Evolutionary conservation across 306 rosid genomes (phyloP), one percentile per base, ranked within the genome.

Genomic region (Canavalia gladiata): DNA sequence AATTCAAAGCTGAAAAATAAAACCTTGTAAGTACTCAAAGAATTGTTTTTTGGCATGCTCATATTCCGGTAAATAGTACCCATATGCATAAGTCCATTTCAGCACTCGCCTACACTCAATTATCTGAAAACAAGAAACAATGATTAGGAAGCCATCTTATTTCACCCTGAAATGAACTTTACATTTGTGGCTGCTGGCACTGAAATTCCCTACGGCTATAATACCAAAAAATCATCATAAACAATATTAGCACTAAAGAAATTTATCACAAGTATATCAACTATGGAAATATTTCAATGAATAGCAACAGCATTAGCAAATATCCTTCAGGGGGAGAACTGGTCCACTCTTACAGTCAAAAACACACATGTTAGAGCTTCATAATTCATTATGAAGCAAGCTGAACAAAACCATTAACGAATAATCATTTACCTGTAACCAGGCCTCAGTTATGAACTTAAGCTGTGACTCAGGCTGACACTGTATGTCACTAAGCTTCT

Each of bases 391-490:
- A 50, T 45, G 75, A 47, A 82, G 55, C 25, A 68, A 63, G 74
- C 28, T 7, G 29, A 37, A 80, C 65, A 72, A 70, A 63, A 13
- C 74, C 74, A 55, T 77, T 75, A 39, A 54, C 66, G 25, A 64
- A 56, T 31, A 64, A 57, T 55, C 54, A 74, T 30, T 39, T 81
- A 94, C 98, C 93, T 94, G 98, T 81, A 91, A 88, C 98, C 98
- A 94, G 71, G 98, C 98, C 85, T 94, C 98, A 35, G 94, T 91
- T 69, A 92, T 92, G 87, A 94, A 94, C 93, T 94, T 94, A 33
- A 94, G 93, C 87, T 94, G 98, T 51, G 98, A 91, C 86, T 94
- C 97, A 63, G 98, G 98, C 84, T 91, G 96, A 89, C 97, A 91
- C 84, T 92, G 98, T 45, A 69, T 85, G 81, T 94, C 97, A 43